Percentiles rank a stretch among this genome's conserved stretches.
Conservation (phyloP, 129 eudicot species). For the Pseudognaphalium luteoalbum region DNA sequence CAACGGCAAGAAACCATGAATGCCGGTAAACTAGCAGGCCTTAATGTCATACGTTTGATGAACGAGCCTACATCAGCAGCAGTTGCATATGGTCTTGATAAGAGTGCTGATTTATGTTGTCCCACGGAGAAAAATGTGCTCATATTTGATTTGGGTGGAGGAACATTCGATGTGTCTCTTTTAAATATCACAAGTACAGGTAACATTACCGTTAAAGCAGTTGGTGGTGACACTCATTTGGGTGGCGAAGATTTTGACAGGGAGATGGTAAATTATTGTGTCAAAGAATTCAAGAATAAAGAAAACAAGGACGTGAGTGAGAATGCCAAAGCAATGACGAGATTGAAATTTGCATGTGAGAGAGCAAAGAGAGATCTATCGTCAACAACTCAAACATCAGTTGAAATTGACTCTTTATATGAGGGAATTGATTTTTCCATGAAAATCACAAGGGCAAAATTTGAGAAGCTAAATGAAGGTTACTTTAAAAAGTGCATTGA, state of each 20-base stretch:
- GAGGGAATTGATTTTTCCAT: conserved; percentile 18
- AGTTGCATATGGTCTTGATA: conserved; percentile 23
- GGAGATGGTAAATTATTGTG: conserved; percentile 23
- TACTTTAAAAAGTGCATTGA: conserved; percentile 23
- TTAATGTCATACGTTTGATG: conserved; percentile 20
- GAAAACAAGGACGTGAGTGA: conserved; percentile 14
- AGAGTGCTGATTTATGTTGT: background rate
- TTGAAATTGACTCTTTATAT: conserved; percentile 12
- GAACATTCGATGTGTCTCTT: conserved; percentile 34
- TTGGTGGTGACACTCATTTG: conserved; percentile 26
- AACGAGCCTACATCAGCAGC: conserved; percentile 31
- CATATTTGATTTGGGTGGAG: conserved; percentile 27
- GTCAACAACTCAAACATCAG: conserved; percentile 10
- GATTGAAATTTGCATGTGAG: conserved; percentile 29
- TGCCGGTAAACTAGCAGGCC: conserved; percentile 15
- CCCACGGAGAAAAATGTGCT: conserved; percentile 15
- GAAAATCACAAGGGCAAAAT: conserved; percentile 13
- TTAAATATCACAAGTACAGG: conserved; percentile 18
- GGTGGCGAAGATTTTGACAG: conserved; percentile 22
- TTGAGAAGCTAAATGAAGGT: conserved; percentile 16
- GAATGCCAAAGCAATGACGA: conserved; percentile 17
- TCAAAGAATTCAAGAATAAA: conserved; percentile 7
- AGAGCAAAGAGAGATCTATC: conserved; percentile 26
- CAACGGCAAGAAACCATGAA: conserved; percentile 21
- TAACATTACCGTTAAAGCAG: conserved; percentile 17